Evolutionary conservation across 495 filamentous ascomycete species (phyloP).

Genomic region (Cercophora samala): DNA sequence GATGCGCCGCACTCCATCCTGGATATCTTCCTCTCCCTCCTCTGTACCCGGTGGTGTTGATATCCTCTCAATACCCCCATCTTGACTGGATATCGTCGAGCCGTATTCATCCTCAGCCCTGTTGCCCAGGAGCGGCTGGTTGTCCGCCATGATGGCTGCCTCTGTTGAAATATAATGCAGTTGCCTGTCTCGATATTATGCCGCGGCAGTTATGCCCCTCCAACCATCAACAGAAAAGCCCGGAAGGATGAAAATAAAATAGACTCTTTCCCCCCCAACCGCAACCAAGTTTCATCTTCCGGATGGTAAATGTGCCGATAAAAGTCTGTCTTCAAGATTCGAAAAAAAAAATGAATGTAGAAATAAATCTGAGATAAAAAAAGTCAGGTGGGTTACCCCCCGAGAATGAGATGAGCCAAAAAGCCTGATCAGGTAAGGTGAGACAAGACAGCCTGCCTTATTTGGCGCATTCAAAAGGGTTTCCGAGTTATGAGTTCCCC

Average conservation of each 20-base stretch:
- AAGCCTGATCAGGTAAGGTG: not conserved
- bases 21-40: constrained; percentile 23
- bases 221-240: not conserved
- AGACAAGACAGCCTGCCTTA: not conserved
- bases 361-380: not conserved
- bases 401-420: not conserved
- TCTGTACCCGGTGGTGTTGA: not conserved
- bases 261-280: too few relatives aligned
- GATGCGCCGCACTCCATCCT: constrained; percentile 44
- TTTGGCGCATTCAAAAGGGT: not conserved
- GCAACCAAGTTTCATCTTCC: too few relatives aligned
- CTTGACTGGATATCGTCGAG: not conserved
- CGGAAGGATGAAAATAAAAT: not conserved
- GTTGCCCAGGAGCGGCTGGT: not conserved
- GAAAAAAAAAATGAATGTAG: too few relatives aligned
- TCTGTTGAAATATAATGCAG: not conserved
- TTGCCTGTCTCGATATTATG: not conserved
- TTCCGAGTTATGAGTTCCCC: not conserved
- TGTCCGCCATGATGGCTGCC: not conserved
- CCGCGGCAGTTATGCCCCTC: not conserved
- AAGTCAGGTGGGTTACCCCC: not conserved
- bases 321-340: too few relatives aligned
- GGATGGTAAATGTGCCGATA: too few relatives aligned
- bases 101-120: not conserved
- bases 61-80: not conserved